Evolutionary conservation across 768 basidiomycete genomes (phyloP), one percentile per base, ranked within the genome.

Genomic region (Termitomyces heimii): DNA sequence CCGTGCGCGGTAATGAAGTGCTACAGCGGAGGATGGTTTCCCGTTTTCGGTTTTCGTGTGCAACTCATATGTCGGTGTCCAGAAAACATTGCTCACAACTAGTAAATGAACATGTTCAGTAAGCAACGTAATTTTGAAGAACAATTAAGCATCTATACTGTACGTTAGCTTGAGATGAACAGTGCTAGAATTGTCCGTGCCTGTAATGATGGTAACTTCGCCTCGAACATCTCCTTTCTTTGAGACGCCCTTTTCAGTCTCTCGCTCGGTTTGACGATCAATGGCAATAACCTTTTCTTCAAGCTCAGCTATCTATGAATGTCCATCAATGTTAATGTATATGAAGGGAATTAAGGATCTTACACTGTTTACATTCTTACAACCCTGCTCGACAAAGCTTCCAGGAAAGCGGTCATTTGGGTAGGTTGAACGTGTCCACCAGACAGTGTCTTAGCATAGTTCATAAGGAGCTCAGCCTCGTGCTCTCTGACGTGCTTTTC

Each of bases 61-160:
- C 0, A 87, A 74, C 60, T 86, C 84, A 61, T 86, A 86, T 3
- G 74, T 75, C 2, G 83, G 80, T 18, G 67, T 65, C 84, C 83
- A 86, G 24, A 66, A 66, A 1, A 78, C 80, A 32, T 77, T 68
- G 46, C 66, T 70, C 18, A 86, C 83, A 50, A 83, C 85, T 83
- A 58, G 26, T 28, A 28, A 43, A 31, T 24, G 12, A 56, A 43
- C 3, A 31, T 40, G 24, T 24, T 2, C 20, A 32, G 32, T 44
- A 3, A 29, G 13, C 9, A 39, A 14, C 18, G 8, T 3, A 7
- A 20, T 16, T 24, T 31, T 24, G 20, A 9, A 34, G 18, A 18
- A 40, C 40, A 14, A 42, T 48, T 37, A 24, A 45, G 24, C 37
- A 44, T 4, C 68, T 80, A 31, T 58, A 83, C 82, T 73, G 62